Evolutionary conservation across 768 basidiomycete species (phyloP).

Genomic region (Hericium coralloides): DNA sequence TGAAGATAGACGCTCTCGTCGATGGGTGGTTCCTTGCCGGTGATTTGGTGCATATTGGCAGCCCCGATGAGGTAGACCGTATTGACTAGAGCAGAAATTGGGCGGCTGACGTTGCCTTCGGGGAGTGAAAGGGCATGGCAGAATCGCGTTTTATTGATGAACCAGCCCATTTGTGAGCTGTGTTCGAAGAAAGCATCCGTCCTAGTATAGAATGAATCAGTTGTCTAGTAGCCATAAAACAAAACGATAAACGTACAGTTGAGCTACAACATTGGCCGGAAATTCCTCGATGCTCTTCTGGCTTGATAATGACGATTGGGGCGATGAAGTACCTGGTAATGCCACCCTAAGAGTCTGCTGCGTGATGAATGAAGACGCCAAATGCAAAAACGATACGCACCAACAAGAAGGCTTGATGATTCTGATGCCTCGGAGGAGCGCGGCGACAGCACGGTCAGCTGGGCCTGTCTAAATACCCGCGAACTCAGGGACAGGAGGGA

Average conservation of each 20-base stretch:
- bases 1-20: constrained; percentile 34
- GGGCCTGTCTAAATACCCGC: background rate
- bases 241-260: constrained; percentile 7
- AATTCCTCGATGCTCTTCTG: constrained; percentile 4
- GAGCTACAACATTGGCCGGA: constrained; percentile 1
- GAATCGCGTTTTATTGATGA: constrained; percentile 46
- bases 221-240: background rate
- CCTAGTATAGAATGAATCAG: constrained; percentile 23
- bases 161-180: constrained; percentile 54
- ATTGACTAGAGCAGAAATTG: constrained; percentile 33
- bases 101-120: constrained; percentile 19
- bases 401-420: constrained; percentile 2
- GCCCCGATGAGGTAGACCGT: constrained; percentile 29
- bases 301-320: background rate
- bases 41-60: constrained; percentile 15
- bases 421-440: constrained; percentile 3
- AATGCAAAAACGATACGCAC: background rate
- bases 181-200: constrained; percentile 52
- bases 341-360: background rate
- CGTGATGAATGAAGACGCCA: too few relatives aligned
- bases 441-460: background rate
- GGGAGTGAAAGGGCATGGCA: constrained; percentile 21
- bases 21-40: constrained; percentile 12
- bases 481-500: too few relatives aligned
- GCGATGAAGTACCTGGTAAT: background rate